Conservation (phyloP, 2,329 filamentous ascomycete species). For the Massarina eburnea region DNA sequence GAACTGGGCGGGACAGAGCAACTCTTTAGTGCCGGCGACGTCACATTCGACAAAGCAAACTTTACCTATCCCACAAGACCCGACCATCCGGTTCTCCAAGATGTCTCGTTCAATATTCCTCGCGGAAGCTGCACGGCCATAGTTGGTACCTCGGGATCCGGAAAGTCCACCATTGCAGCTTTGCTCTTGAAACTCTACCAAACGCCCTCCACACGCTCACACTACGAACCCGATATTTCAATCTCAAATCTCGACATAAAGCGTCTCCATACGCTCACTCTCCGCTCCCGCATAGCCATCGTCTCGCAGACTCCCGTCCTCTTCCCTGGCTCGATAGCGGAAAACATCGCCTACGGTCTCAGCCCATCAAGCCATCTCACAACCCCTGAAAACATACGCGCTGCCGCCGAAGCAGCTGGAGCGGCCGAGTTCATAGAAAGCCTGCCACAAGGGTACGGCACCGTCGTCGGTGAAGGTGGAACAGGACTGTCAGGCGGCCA, state of each 20-base stretch:
- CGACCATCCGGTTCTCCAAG: slow-evolving; percentile 57
- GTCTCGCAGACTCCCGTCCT: slow-evolving; percentile 73
- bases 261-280: slow-evolving; percentile 59
- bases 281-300: slow-evolving; percentile 65
- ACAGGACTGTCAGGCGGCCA: slow-evolving; percentile 77
- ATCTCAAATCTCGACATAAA: slow-evolving; percentile 62
- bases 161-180: slow-evolving; percentile 81
- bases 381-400: slow-evolving; percentile 48
- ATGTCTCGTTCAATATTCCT: slow-evolving; percentile 66
- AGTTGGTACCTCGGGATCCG: slow-evolving; percentile 83
- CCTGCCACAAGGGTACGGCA: slow-evolving; percentile 71
- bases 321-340: slow-evolving; percentile 74
- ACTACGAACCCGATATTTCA: slow-evolving; percentile 47
- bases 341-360: slow-evolving; percentile 83
- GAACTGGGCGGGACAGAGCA: slow-evolving; percentile 57
- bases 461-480: slow-evolving; percentile 75
- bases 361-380: slow-evolving; percentile 55
- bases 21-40: slow-evolving; percentile 51
- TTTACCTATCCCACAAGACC: slow-evolving; percentile 72
- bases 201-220: slow-evolving; percentile 9
- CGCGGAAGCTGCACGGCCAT: slow-evolving; percentile 71
- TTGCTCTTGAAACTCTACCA: slow-evolving; percentile 74
- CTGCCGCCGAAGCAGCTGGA: slow-evolving; percentile 59
- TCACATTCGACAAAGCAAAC: slow-evolving; percentile 62
- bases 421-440: slow-evolving; percentile 77